Evolutionary conservation across 2,329 filamentous ascomycete genomes (phyloP), one percentile per base, ranked within the genome.

Genomic region (Cercospora nicotianae): DNA sequence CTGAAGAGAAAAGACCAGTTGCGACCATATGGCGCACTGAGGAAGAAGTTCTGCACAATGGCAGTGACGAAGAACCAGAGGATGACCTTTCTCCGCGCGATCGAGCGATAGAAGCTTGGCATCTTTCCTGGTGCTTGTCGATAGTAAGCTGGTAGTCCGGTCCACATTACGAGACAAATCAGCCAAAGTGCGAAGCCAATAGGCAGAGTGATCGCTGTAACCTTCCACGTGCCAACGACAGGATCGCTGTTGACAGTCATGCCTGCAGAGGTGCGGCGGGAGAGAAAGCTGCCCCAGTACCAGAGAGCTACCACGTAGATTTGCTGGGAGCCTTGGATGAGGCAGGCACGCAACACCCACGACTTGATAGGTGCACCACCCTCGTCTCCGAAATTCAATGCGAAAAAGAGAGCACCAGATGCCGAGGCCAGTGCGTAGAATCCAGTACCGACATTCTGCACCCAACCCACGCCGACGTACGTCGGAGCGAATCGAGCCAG

Each of bases 21-120:
- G 57, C 88, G 84, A 36, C 88, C 88, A 72, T 90, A 90, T 0
- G 86, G 87, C 0, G 88, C 83, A 28, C 84, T 86, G 30, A 90
- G 81, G 79, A 87, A 90, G 83, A 87, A 90, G 77, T 90, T 90
- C 73, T 90, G 87, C 33, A 90, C 77, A 61, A 89, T 78, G 36
- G 89, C 86, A 3, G 86, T 84, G 65, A 88, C 78, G 76, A 89
- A 87, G 79, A 89, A 89, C 88, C 87, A 90, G 9, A 88, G 79
- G 51, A 90, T 83, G 66, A 89, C 86, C 77, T 88, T 89, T 67
- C 88, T 85, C 58, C 86, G 81, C 67, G 84, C 80, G 7, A 90
- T 80, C 0, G 87, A 86, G 63, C 80, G 81, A 78, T 90, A 90
- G 81, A 90, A 90, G 12, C 84, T 86, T 0, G 88, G 88, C 3